Conservation (phyloP, 768 basidiomycete genomes). For the Dacryopinax primogenitus region DNA sequence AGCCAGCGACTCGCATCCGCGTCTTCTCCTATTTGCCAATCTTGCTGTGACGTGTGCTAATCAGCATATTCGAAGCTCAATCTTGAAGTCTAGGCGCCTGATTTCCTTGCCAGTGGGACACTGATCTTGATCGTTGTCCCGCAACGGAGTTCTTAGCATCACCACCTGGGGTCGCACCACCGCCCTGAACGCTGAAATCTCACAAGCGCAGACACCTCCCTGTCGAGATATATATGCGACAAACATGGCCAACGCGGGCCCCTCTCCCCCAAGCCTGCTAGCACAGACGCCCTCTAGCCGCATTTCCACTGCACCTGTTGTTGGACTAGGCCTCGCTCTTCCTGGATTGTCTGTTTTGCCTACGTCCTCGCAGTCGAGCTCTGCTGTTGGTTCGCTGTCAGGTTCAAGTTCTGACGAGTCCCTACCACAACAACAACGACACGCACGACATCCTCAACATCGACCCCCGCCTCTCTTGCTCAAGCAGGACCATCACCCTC, state of each 20-base stretch:
- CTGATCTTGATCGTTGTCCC: constrained; percentile 8
- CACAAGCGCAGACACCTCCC: too few relatives aligned
- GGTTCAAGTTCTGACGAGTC: background rate
- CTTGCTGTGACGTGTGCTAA: too few relatives aligned
- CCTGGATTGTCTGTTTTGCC: too few relatives aligned
- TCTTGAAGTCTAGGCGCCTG: background rate
- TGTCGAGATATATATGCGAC: background rate
- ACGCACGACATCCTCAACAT: too few relatives aligned
- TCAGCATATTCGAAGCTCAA: background rate
- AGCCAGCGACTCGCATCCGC: too few relatives aligned
- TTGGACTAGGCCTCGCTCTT: too few relatives aligned
- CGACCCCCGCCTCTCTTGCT: background rate
- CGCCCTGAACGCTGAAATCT: background rate
- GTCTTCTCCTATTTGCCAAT: too few relatives aligned
- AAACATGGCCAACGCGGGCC: background rate
- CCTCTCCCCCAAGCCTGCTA: background rate
- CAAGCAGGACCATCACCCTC: background rate
- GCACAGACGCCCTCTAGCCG: background rate
- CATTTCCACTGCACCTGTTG: too few relatives aligned
- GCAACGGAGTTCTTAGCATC: background rate
- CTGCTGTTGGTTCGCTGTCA: background rate
- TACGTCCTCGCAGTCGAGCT: background rate
- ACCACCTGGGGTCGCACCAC: background rate
- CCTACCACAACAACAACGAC: background rate
- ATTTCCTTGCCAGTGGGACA: too few relatives aligned